phyloP scores from a whole-genome alignment of 345 rosid species.

The Jatropha curcas region DNA sequence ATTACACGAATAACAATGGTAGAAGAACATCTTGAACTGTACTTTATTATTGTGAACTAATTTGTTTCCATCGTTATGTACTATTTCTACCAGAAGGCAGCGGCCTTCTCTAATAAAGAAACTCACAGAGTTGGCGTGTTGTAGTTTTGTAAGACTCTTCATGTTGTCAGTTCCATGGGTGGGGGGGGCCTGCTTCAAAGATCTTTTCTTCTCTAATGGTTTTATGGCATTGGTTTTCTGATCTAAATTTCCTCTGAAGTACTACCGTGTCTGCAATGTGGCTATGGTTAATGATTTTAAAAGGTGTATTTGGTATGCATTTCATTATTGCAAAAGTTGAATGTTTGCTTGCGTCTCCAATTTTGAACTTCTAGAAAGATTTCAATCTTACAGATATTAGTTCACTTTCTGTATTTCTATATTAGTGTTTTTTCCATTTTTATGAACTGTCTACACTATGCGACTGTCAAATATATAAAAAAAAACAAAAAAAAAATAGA shows the following conservation, averaged over 20 bases:
- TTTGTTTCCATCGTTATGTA: not conserved
- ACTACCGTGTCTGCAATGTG: no score
- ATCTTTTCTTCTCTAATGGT: not conserved
- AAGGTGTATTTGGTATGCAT: no score
- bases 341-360: no score
- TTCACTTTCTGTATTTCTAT: no score
- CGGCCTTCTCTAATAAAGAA: conserved; percentile 8
- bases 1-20: not conserved
- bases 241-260: not conserved
- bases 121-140: not conserved
- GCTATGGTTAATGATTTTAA: no score
- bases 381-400: no score
- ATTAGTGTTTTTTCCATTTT: no score
- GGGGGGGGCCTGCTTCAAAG: not conserved
- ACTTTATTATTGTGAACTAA: not conserved
- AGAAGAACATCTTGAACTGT: conserved; percentile 13
- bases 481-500: no score
- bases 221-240: not conserved
- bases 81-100: not conserved
- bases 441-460: no score
- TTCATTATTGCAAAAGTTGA: no score
- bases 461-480: not conserved
- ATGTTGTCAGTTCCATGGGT: not conserved
- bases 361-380: no score
- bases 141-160: not conserved